phyloP scores from a whole-genome alignment of 495 filamentous ascomycete genomes.

The Talaromyces stipitatus region DNA sequence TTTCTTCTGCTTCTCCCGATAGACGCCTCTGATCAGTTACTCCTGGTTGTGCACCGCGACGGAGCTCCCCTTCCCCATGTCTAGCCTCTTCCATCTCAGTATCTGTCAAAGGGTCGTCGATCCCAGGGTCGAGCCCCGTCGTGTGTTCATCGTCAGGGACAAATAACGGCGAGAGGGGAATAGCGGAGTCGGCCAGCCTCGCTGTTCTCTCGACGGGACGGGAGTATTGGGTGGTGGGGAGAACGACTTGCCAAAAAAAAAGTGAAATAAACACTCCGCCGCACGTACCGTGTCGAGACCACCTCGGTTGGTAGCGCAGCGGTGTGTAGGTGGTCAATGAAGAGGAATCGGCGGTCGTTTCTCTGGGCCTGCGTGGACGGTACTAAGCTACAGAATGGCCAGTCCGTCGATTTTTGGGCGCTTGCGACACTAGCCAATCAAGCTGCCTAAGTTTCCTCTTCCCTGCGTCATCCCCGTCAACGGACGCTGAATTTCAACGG shows the following conservation, averaged over 20 bases:
- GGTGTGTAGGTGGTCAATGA: slow-evolving; percentile 19
- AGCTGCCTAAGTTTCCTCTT: too few relatives aligned
- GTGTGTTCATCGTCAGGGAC: neutral
- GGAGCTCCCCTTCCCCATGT: too few relatives aligned
- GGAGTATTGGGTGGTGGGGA: neutral
- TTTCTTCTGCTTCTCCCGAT: neutral
- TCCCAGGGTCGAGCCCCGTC: neutral
- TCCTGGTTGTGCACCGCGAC: neutral
- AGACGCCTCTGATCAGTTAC: neutral
- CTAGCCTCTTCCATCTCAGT: neutral
- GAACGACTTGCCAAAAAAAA: slow-evolving; percentile 22
- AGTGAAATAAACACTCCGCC: slow-evolving; percentile 23
- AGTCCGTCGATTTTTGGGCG: too few relatives aligned
- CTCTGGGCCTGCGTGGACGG: slow-evolving; percentile 9
- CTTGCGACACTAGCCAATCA: too few relatives aligned
- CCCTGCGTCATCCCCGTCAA: too few relatives aligned
- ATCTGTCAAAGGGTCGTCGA: neutral
- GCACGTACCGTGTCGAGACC: slow-evolving; percentile 23
- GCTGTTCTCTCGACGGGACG: neutral
- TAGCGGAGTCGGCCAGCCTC: neutral
- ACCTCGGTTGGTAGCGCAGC: slow-evolving; percentile 9
- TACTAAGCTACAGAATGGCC: too few relatives aligned
- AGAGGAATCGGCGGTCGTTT: slow-evolving; percentile 17
- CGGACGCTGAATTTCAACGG: too few relatives aligned
- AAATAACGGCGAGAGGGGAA: neutral